Percentiles rank a stretch among this genome's conserved stretches.
Evolutionary conservation across 257 asterid genomes (phyloP).

Genomic region (Plantago elongata): DNA sequence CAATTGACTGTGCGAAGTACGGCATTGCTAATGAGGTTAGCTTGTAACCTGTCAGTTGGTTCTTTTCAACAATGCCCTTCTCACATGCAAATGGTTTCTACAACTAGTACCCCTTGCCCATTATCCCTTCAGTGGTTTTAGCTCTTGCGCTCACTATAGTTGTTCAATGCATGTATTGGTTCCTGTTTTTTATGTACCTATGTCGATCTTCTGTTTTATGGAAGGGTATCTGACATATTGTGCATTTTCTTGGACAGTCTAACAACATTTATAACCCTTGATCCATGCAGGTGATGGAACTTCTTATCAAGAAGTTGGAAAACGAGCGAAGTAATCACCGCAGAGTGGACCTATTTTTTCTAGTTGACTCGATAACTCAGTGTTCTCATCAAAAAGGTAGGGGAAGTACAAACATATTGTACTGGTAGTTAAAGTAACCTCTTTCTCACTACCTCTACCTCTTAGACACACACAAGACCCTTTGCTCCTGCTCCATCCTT

Average conservation of each 20-base stretch:
- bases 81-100: slow-evolving; percentile 7
- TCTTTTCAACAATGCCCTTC: slow-evolving; percentile 9
- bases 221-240: neutral
- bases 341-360: slow-evolving; percentile 83
- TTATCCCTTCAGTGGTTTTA: too few species aligned
- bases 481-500: neutral
- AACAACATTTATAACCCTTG: slow-evolving; percentile 12
- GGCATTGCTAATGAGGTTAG: slow-evolving; percentile 92
- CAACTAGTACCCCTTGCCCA: neutral
- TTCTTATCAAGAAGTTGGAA: slow-evolving; percentile 79
- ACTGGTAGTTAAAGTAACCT: neutral
- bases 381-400: slow-evolving; percentile 96
- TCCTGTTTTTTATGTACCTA: too few species aligned
- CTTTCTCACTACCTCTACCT: slow-evolving; percentile 2
- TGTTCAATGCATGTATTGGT: too few species aligned
- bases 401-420: neutral
- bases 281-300: slow-evolving; percentile 77
- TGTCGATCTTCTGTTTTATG: too few species aligned
- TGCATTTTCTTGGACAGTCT: slow-evolving; percentile 14
- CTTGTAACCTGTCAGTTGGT: slow-evolving; percentile 13
- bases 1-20: slow-evolving; percentile 95
- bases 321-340: slow-evolving; percentile 71
- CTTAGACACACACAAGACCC: neutral
- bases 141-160: too few species aligned
- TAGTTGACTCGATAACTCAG: slow-evolving; percentile 95